These are phyloP conservation scores for Saxophila tyrrhenica DNA, from an alignment of 495 filamentous ascomycete genomes.

Conservation along the genomic window DNA sequence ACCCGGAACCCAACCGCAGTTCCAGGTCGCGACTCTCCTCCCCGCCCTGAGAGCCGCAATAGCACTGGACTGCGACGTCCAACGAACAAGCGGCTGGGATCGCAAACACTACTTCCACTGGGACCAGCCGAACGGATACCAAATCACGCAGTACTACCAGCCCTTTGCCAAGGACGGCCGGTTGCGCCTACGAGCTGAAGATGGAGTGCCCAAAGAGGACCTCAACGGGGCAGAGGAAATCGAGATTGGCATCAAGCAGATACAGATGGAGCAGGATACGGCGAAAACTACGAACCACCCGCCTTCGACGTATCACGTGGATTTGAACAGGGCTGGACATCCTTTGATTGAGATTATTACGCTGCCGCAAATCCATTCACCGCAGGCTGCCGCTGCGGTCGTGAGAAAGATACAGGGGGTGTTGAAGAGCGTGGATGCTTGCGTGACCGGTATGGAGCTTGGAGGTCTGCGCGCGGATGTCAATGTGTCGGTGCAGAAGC, in stretches of 20 bases:
- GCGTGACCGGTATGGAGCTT: conserved; percentile 81
- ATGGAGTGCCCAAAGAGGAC: conserved; percentile 65
- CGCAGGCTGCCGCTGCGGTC: conserved; percentile 72
- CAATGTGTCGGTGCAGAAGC: conserved; percentile 74
- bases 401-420: conserved; percentile 81
- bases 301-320: conserved; percentile 62
- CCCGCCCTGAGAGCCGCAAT: conserved; percentile 83
- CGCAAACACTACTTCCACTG: conserved; percentile 98
- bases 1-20: conserved; percentile 75
- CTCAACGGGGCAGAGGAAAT: conserved; percentile 42
- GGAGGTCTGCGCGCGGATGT: conserved; percentile 89
- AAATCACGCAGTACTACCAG: conserved; percentile 92
- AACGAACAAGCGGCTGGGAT: conserved; percentile 70
- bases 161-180: conserved; percentile 73
- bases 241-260: conserved; percentile 71
- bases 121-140: conserved; percentile 92
- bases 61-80: conserved; percentile 68
- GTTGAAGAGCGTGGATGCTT: conserved; percentile 68
- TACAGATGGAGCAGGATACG: conserved; percentile 96
- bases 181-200: conserved; percentile 57
- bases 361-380: conserved; percentile 68
- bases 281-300: conserved; percentile 80
- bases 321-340: conserved; percentile 87
- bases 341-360: conserved; percentile 96
- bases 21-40: conserved; percentile 72